Conservation (phyloP, 306 rosid species). For the Cicer bijugum region DNA sequence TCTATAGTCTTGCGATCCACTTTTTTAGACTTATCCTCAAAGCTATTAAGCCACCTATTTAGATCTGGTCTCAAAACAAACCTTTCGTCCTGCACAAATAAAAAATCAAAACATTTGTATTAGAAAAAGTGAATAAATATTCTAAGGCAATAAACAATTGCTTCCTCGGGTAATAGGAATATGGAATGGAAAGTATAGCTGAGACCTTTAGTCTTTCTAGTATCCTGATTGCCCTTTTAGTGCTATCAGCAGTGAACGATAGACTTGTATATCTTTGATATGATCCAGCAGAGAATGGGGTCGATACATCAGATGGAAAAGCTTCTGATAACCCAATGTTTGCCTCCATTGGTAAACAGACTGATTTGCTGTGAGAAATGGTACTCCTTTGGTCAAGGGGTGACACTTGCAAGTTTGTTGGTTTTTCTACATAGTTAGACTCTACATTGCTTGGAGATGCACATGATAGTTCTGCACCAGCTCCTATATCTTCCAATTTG, state of each 20-base stretch:
- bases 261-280: constrained; percentile 55
- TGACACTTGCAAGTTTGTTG: constrained; percentile 44
- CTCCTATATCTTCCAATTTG: constrained; percentile 46
- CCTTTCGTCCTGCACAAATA: constrained; percentile 65
- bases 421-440: constrained; percentile 32
- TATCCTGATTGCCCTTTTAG: constrained; percentile 76
- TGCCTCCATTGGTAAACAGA: constrained; percentile 49
- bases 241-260: constrained; percentile 55
- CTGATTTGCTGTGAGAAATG: constrained; percentile 46
- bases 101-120: constrained; percentile 28
- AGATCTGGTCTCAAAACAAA: constrained; percentile 76
- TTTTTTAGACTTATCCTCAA: constrained; percentile 67
- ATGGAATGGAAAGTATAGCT: constrained; percentile 39
- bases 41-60: constrained; percentile 70
- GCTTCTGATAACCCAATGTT: constrained; percentile 42
- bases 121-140: constrained; percentile 31
- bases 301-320: constrained; percentile 48
- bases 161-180: constrained; percentile 26
- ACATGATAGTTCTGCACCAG: constrained; percentile 47
- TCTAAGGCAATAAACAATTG: constrained; percentile 36
- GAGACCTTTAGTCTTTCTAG: constrained; percentile 79
- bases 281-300: constrained; percentile 50
- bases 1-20: constrained; percentile 78
- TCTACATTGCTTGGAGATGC: constrained; percentile 49
- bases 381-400: constrained; percentile 46